phyloP scores from a whole-genome alignment of 1,139 yeast species.

The Ogataea hybrid region DNA sequence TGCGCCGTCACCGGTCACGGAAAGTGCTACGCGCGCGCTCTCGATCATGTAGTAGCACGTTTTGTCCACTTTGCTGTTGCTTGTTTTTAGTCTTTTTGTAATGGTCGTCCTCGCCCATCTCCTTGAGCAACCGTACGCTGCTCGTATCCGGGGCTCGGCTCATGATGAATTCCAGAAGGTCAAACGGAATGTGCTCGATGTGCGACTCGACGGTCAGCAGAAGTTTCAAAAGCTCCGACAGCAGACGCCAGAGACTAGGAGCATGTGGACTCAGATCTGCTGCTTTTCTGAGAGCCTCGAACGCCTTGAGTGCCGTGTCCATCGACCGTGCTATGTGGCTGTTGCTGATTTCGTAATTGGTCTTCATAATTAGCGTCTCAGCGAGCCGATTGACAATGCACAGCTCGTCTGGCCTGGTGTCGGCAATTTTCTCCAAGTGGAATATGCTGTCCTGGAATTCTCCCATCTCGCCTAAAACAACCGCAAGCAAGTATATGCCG shows the following conservation, averaged over 20 bases:
- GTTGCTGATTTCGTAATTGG: constrained; percentile 48
- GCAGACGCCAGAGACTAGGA: constrained; percentile 53
- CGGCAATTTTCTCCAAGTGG: constrained; percentile 39
- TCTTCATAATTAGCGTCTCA: constrained; percentile 55
- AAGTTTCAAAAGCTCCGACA: constrained; percentile 49
- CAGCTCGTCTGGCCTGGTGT: constrained; percentile 46
- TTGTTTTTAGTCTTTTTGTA: background rate
- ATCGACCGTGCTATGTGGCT: constrained; percentile 67
- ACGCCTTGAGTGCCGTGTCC: constrained; percentile 43
- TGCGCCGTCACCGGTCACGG: constrained; percentile 34
- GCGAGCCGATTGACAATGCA: constrained; percentile 58
- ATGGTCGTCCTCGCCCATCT: background rate
- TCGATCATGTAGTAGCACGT: constrained; percentile 21
- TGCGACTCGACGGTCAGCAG: constrained; percentile 43
- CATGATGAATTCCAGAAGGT: constrained; percentile 6
- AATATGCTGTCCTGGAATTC: constrained; percentile 42
- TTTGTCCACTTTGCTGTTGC: constrained; percentile 13
- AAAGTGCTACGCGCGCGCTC: constrained; percentile 28
- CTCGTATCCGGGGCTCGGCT: background rate
- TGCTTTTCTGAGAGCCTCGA: constrained; percentile 47
- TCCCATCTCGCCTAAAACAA: constrained; percentile 51
- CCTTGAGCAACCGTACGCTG: background rate
- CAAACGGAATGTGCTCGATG: constrained; percentile 40
- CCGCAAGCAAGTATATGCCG: constrained; percentile 65
- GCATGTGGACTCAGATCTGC: constrained; percentile 39